These are phyloP conservation scores for Pachysandra terminalis DNA, from an alignment of 164 flowering plant species.

Conservation along the genomic window DNA sequence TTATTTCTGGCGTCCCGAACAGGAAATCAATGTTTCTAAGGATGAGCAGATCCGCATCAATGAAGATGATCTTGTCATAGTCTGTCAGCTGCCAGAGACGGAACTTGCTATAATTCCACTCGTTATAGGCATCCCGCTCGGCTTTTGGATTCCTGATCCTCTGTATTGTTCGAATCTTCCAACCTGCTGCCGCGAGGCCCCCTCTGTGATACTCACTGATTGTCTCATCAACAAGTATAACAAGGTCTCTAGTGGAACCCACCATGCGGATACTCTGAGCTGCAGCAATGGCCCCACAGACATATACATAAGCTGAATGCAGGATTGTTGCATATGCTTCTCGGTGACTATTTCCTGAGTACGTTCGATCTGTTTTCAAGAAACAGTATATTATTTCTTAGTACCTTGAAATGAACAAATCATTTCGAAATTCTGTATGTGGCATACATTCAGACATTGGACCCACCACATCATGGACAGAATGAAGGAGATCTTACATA, in stretches of 20 bases:
- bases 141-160: constrained; percentile 68
- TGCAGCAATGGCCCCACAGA: constrained; percentile 64
- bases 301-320: constrained; percentile 57
- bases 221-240: constrained; percentile 57
- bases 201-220: constrained; percentile 47
- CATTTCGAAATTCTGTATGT: too few relatives aligned
- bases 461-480: not conserved
- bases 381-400: not conserved
- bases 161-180: constrained; percentile 50
- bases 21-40: constrained; percentile 85
- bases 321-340: constrained; percentile 65
- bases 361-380: constrained; percentile 19
- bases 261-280: constrained; percentile 61
- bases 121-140: constrained; percentile 74
- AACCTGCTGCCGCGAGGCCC: constrained; percentile 58
- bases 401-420: too few relatives aligned
- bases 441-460: too few relatives aligned
- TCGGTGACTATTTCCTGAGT: constrained; percentile 31
- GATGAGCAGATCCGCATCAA: constrained; percentile 85
- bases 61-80: constrained; percentile 86
- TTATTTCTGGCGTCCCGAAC: constrained; percentile 81
- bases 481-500: not conserved
- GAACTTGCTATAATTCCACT: constrained; percentile 93
- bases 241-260: constrained; percentile 54
- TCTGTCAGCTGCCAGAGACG: constrained; percentile 96